Evolutionary conservation across 148 eudicot species (phyloP), one percentile per base, ranked within the genome.

Genomic region (Linanthus parryae): DNA sequence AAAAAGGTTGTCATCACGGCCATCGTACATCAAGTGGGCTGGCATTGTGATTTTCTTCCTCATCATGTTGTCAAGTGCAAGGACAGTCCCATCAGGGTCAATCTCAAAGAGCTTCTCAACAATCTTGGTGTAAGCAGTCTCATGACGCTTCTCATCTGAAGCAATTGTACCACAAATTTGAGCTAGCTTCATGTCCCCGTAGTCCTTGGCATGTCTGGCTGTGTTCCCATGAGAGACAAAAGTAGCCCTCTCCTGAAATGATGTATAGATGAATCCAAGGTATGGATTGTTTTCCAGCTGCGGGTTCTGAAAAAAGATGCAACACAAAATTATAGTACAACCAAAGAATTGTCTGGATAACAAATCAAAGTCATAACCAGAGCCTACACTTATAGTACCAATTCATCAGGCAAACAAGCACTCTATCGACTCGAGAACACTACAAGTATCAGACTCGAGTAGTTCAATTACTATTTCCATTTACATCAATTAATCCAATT

Each of bases 161-260:
- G 88, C 88, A 13, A 82, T 82, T 4, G 64, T 64, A 23, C 88
- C 88, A 28, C 88, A 82, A 2, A 82, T 58, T 8, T 78, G 84
- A 16, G 88, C 88, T 37, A 82, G 65, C 19, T 72, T 75, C 23
- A 70, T 16, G 59, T 82, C 81, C 2, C 88, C 88, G 10, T 69
- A 65, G 15, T 72, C 74, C 63, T 75, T 69, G 26, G 88, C 84
- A 29, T 52, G 87, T 29, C 87, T 55, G 6, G 87, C 85, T 7
- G 83, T 81, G 80, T 81, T 81, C 6, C 87, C 87, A 22, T 81
- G 87, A 43, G 83, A 77, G 33, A 81, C 51, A 43, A 81, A 81
- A 34, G 87, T 81, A 0, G 83, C 87, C 30, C 87, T 38, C 53
- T 81, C 87, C 68, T 81, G 87, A 40, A 81, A 81, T 3, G 86